A percentile compares a stretch with the other conserved stretches of the same genome.
Evolutionary conservation across 768 basidiomycete genomes (phyloP).

Genomic region (Tricholoma terreum): DNA sequence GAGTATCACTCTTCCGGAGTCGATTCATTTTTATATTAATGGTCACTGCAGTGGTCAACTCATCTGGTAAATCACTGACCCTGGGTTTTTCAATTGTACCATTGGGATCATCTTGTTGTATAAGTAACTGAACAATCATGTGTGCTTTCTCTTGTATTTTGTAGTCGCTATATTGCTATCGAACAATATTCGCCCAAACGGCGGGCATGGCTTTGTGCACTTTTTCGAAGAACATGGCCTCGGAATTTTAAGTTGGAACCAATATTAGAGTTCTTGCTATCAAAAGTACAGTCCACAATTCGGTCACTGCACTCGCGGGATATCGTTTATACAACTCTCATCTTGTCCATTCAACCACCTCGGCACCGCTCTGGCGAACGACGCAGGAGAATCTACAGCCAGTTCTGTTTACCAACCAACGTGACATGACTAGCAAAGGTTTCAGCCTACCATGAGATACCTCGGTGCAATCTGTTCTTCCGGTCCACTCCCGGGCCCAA

Average conservation of each 20-base stretch:
- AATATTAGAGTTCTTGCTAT: too few species aligned
- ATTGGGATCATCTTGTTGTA: not conserved
- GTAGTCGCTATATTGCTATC: too few species aligned
- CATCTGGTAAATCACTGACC: constrained; percentile 20
- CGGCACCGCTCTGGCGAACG: constrained; percentile 12
- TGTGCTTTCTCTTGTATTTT: too few species aligned
- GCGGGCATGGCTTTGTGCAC: not conserved
- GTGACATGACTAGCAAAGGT: not conserved
- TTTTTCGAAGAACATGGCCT: constrained; percentile 20
- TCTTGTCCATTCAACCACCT: constrained; percentile 25
- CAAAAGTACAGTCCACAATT: constrained; percentile 17
- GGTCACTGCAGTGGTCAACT: constrained; percentile 24
- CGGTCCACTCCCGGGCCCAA: constrained; percentile 23
- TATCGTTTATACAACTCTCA: constrained; percentile 50
- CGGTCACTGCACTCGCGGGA: constrained; percentile 31
- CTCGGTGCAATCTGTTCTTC: constrained; percentile 32
- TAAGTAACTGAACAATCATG: too few species aligned
- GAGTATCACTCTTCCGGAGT: constrained; percentile 13
- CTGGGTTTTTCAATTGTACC: not conserved
- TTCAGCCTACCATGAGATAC: constrained; percentile 40
- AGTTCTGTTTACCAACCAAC: constrained; percentile 13
- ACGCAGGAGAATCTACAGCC: constrained; percentile 9
- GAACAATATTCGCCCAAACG: too few species aligned
- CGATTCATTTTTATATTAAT: not conserved
- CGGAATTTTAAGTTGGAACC: too few species aligned